Evolutionary conservation across 148 eudicot genomes (phyloP), one percentile per base, ranked within the genome.

Genomic region (Silene uniflora): DNA sequence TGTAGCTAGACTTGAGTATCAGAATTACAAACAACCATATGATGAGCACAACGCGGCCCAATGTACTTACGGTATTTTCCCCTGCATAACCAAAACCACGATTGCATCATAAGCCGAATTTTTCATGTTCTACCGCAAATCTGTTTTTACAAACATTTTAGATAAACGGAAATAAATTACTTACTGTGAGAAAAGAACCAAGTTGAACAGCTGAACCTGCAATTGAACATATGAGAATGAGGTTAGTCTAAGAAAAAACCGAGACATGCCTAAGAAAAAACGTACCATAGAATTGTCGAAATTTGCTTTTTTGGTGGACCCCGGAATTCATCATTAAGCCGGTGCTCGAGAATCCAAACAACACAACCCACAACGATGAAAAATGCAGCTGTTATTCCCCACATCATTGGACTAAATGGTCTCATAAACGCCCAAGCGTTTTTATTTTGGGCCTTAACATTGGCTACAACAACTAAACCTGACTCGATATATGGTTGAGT

Each of bases 141-240:
- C 62, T 0, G 29, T 49, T 6, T 54, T 24, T 52, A 71, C 7
- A 71, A 71, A 10, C n/a, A 68, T 42, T 10, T 6, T 32, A 23
- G 42, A 19, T 65, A 65, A 18, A 17, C 6, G 21, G 44, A 65
- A 42, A 65, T 65, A 0, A 8, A 62, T 21, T 29, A 10, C 78
- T 67, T 73, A 80, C 83, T 69, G 32, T 84, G 81, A 44, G 81
- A 76, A 77, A 81, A 84, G 54, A 80, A 80, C 81, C 79, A 71
- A 42, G 81, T 77, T 42, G 84, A 71, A 25, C 73, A 71, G 17
- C 73, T 71, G 73, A 71, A 71, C 73, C 73, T 71, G 73, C 61
- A 52, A 71, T 52, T 52, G 49, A 16, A 71, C 39, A 54, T 54
- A 52, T 16, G 29, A 24, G 24, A 54, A 54, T n/a, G 7, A 10